These are phyloP conservation scores for Pistacia vera DNA, from an alignment of 345 rosid genomes.

Conservation along the genomic window DNA sequence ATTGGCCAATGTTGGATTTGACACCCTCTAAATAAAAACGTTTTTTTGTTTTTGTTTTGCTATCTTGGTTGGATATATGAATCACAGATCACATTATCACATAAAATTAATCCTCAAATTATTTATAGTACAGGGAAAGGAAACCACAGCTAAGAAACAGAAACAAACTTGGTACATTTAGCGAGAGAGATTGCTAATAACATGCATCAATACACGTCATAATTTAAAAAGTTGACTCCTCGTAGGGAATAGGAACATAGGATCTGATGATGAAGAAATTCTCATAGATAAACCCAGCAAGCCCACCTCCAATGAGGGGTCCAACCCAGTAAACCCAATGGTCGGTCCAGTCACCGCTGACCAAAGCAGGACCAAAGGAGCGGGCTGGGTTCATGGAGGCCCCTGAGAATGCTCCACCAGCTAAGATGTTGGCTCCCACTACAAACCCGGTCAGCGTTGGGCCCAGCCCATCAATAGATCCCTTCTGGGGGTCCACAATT, in stretches of 20 bases:
- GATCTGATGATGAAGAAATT: slow-evolving; percentile 64
- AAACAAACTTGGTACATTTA: too few species aligned
- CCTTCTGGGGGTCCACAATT: slow-evolving; percentile 86
- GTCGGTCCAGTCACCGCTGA: slow-evolving; percentile 82
- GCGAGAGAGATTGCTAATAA: too few species aligned
- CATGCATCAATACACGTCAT: too few species aligned
- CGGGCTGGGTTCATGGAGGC: slow-evolving; percentile 98
- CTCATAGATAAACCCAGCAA: slow-evolving; percentile 76
- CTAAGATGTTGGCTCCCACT: slow-evolving; percentile 78
- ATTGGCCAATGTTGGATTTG: too few species aligned
- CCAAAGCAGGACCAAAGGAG: slow-evolving; percentile 88
- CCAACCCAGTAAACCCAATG: slow-evolving; percentile 98
- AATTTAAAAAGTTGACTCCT: slow-evolving; percentile 27
- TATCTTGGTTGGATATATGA: too few species aligned
- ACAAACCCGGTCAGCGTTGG: slow-evolving; percentile 73
- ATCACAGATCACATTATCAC: too few species aligned
- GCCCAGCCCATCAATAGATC: slow-evolving; percentile 72
- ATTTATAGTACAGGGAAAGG: too few species aligned
- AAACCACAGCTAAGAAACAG: too few species aligned
- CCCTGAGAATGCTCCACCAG: slow-evolving; percentile 84
- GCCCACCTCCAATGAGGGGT: slow-evolving; percentile 76
- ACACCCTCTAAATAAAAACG: too few species aligned
- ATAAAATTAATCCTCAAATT: too few species aligned
- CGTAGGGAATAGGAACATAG: slow-evolving; percentile 33
- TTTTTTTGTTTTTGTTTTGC: too few species aligned